phyloP scores from a whole-genome alignment of 1,284 basidiomycete genomes.

The Abortiporus biennis region DNA sequence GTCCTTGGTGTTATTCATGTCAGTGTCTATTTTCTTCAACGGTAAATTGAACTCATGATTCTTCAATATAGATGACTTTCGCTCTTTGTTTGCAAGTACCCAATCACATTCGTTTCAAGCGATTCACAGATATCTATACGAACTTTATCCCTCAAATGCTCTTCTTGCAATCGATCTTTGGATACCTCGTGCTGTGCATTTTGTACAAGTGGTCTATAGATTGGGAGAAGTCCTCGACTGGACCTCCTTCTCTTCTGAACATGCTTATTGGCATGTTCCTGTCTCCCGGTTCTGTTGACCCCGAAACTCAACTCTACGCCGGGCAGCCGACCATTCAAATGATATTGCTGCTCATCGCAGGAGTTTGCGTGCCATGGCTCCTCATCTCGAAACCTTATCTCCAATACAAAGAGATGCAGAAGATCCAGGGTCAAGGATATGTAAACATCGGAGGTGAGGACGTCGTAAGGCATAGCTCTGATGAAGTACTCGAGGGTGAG shows the following conservation, averaged over 20 bases:
- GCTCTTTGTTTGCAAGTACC: constrained; percentile 94
- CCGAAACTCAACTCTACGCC: constrained; percentile 70
- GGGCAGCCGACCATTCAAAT: constrained; percentile 89
- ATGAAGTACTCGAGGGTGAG: constrained; percentile 70
- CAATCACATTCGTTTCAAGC: constrained; percentile 93
- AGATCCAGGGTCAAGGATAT: constrained; percentile 84
- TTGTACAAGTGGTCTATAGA: constrained; percentile 97
- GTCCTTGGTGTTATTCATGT: constrained; percentile 96
- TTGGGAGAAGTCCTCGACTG: constrained; percentile 70
- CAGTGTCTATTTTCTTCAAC: constrained; percentile 26
- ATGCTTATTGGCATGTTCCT: constrained; percentile 97
- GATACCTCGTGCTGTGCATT: constrained; percentile 93
- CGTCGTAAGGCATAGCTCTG: constrained; percentile 37
- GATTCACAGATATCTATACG: constrained; percentile 79
- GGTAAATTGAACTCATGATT: constrained; percentile 9
- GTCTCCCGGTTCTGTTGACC: constrained; percentile 74
- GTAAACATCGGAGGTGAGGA: constrained; percentile 55
- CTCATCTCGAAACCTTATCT: constrained; percentile 92
- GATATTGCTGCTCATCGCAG: constrained; percentile 75
- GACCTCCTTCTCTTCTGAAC: constrained; percentile 89
- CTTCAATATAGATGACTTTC: constrained; percentile 83
- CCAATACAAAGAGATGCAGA: constrained; percentile 86
- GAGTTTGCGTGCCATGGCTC: constrained; percentile 94
- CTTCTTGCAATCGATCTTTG: constrained; percentile 96
- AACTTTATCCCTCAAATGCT: constrained; percentile 98